These are phyloP conservation scores for Escallonia herrerae DNA, from an alignment of 129 eudicot genomes.

Conservation along the genomic window DNA sequence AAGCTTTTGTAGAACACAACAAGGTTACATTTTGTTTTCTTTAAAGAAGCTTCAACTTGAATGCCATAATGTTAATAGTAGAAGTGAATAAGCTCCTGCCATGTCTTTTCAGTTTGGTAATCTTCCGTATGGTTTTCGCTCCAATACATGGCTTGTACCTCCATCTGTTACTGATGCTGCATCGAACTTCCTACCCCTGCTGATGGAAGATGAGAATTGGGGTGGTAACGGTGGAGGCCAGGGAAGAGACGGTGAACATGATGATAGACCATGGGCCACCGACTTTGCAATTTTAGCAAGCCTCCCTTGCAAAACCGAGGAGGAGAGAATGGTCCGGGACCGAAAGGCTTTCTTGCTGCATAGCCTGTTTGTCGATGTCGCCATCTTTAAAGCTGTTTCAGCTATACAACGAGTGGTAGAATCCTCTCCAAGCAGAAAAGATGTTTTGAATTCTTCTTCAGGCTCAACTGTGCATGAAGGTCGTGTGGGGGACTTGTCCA, in stretches of 20 bases:
- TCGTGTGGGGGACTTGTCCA: constrained; percentile 64
- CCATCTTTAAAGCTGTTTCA: constrained; percentile 76
- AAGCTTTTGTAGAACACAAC: constrained; percentile 91
- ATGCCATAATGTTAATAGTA: constrained; percentile 11
- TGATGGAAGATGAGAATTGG: constrained; percentile 89
- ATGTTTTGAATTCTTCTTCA: constrained; percentile 19
- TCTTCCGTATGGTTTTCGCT: constrained; percentile 98
- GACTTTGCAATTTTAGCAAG: constrained; percentile 78
- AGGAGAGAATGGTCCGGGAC: constrained; percentile 92
- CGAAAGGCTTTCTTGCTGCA: constrained; percentile 96
- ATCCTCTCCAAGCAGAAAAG: constrained; percentile 21
- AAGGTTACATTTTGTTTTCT: constrained; percentile 51
- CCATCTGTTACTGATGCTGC: constrained; percentile 65
- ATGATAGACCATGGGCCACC: constrained; percentile 94
- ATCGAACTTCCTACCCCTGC: constrained; percentile 59
- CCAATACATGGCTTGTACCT: constrained; percentile 90
- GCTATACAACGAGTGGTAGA: constrained; percentile 51
- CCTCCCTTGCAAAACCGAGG: constrained; percentile 93
- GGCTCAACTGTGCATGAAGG: constrained; percentile 57
- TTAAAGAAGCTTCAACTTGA: constrained; percentile 2
- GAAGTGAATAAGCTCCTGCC: constrained; percentile 16
- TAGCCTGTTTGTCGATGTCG: constrained; percentile 77
- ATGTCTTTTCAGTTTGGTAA: constrained; percentile 82
- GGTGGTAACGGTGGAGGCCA: constrained; percentile 98
- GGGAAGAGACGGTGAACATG: constrained; percentile 70